A percentile compares a stretch with the other conserved stretches of the same genome.
Conservation (phyloP, 2,329 filamentous ascomycete species). For the Fusarium sp. region DNA sequence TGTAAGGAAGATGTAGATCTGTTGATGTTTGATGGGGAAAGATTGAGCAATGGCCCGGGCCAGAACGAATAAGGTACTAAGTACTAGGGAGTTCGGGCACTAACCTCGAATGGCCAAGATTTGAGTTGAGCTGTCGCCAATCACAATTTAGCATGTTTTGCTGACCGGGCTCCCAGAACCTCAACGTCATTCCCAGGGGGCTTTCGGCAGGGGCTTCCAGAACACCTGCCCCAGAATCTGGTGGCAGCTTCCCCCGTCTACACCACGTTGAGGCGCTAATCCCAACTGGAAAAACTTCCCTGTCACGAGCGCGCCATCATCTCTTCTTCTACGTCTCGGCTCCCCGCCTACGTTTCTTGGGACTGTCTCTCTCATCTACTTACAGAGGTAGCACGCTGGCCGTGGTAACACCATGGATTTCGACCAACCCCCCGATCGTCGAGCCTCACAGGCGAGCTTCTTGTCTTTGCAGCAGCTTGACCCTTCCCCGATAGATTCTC, state of each 20-base stretch:
- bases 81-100: neutral
- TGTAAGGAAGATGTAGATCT: neutral
- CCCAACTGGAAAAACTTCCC: conserved; percentile 38
- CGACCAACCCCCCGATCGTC: conserved; percentile 36
- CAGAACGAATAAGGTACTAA: conserved; percentile 12
- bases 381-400: conserved; percentile 10
- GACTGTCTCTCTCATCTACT: conserved; percentile 1
- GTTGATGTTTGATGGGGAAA: conserved; percentile 9
- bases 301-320: conserved; percentile 33
- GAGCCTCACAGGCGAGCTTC: conserved; percentile 51
- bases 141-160: conserved; percentile 27
- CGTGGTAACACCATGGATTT: conserved; percentile 40
- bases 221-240: conserved; percentile 38
- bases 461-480: conserved; percentile 81
- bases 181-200: conserved; percentile 44
- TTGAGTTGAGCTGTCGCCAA: conserved; percentile 22
- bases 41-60: conserved; percentile 15
- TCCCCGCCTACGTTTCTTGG: conserved; percentile 32
- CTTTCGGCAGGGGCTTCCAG: conserved; percentile 34
- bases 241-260: conserved; percentile 16
- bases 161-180: conserved; percentile 35
- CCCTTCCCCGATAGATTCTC: conserved; percentile 77
- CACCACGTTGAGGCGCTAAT: conserved; percentile 45
- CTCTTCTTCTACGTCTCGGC: conserved; percentile 12
- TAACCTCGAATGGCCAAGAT: conserved; percentile 4